Evolutionary conservation across 1,139 yeast species (phyloP), one percentile per base, ranked within the genome.

Genomic region (Taiozyma sp.): DNA sequence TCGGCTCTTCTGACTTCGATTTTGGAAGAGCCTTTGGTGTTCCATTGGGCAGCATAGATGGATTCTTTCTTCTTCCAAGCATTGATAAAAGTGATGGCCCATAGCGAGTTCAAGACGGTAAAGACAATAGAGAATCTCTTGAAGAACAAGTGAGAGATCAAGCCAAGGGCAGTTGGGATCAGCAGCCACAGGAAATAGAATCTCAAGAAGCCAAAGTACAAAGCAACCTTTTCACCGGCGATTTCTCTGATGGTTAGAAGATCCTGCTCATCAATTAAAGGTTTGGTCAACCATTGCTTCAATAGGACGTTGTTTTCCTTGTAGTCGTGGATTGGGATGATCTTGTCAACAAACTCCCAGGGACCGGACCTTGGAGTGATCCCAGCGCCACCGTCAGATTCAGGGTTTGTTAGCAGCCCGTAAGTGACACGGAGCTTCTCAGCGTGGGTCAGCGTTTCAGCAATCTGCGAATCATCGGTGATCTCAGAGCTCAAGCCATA

Each of bases 191-290:
- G 63, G 53, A 81, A 77, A 67, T 89, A 89, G 58, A 72, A 78
- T 59, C 81, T 83, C 53, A 83, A 71, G 65, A 83, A 90, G 46
- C 84, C 88, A 69, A 90, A 90, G 69, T 91, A 91, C 53, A 91
- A 70, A 1, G 95, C 93, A 47, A 83, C 77, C 58, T 79, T 76
- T 41, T 81, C 80, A 44, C 95, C 93, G 60, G 81, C 84, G 42
- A 72, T 69, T 38, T 70, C 69, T 56, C 77, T 75, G 54, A 84
- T 70, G 43, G 63, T 57, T 45, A 66, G 66, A n/a, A 81, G 70
- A 40, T 72, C 73, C 16, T 54, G 51, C 32, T 67, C 69, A 44
- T 58, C 62, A 41, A 73, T 62, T 38, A 67, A 44, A 55, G 66
- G 64, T 42, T 66, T 66, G 39, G 66, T 56, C 16, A 71, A 59